Evolutionary conservation across 108 stramenopile species (phyloP), one percentile per base, ranked within the genome.

Genomic region (Mayamaea pseudoterrestris): DNA sequence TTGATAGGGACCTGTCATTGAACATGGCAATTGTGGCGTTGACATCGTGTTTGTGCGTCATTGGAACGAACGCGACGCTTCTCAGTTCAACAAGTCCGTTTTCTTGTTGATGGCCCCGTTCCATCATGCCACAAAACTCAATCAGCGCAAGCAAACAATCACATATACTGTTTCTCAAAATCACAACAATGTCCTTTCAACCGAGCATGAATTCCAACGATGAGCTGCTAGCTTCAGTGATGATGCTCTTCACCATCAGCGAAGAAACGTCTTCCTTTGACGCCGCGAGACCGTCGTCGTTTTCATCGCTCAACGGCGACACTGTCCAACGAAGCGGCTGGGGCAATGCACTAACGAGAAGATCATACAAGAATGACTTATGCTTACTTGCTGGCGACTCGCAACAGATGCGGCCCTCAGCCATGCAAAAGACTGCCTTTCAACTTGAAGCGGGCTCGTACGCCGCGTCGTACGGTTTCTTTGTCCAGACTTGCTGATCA

Each of bases 171-270:
- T 20, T 39, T 39, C 5, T 8, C 37, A 39, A 39, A 6, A 18
- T 18, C 37, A 8, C 5, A 8, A 20, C 37, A 39, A 39, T 8
- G 20, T 39, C 18, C 37, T n/a, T n/a, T n/a, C n/a, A n/a, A n/a
- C n/a, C n/a, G n/a, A n/a, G 8, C 3, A 18, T 39, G 37, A 20
- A 39, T 4, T 18, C 3, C 18, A 39, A 20, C 8, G 37, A 14
- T 8, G 37, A 39, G 18, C 16, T 39, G 18, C 20, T 39, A 8
- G 37, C 37, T 20, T 39, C 37, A 3, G 37, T 20, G 3, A 39
- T 39, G 37, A 39, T 39, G 37, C 37, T 39, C 3, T 14, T 39
- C 37, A 39, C 37, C 37, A 39, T 39, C 37, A 18, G 18, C 37
- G 37, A 39, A 8, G 37, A 20, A 14, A 18, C 37, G 5, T 20